Base-by-base conservation (phyloP, 495 filamentous ascomycete species). In the Penicillium waksmanii region DNA sequence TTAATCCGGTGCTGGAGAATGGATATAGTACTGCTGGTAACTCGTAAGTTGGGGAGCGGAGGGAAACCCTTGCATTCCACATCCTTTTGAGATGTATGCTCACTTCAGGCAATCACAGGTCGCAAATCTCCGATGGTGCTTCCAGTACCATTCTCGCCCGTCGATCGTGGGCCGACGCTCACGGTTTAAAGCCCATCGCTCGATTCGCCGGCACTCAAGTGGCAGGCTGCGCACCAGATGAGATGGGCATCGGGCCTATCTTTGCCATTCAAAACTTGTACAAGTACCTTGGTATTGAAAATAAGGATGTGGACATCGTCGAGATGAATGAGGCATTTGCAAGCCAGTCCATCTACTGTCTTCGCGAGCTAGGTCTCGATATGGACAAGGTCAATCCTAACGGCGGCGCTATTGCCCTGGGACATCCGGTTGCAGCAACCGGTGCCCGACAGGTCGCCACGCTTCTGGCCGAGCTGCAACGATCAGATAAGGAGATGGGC, bases 261-360 rank as follows among this genome's bases (percentile, higher is more conserved):
- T 79, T 93, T 51, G 92, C 90, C 52, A 92, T 96, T 63, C 90
- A 89, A 51, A 95, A 94, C 79, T 79, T 96, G 18, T 81, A 94
- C 49, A 74, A 75, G 61, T 86, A 92, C 74, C 83, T 82, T 78
- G 82, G 84, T 59, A 70, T 96, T 63, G 80, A 80, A 6, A 73
- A 92, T 13, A 78, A 85, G 50, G 92, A 96, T 56, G 78, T 90
- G 51, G 92, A 95, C 64, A 77, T 96, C 13, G 81, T 94, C 57
- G 92, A 96, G 80, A 71, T 96, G 65, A 96, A 96, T 73, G 92
- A 96, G 82, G 92, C 92, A 0, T 96, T 96, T 66, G 92, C 92
- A 13, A 89, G 85, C 53, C 95, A 96, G 90, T 89, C 88, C 3
- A 88, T 95, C 8, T 93, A 95, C 77, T 93, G 89, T 75, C 72